phyloP scores from a whole-genome alignment of 208 protist genomes.

The Trypanosoma boissoni region DNA sequence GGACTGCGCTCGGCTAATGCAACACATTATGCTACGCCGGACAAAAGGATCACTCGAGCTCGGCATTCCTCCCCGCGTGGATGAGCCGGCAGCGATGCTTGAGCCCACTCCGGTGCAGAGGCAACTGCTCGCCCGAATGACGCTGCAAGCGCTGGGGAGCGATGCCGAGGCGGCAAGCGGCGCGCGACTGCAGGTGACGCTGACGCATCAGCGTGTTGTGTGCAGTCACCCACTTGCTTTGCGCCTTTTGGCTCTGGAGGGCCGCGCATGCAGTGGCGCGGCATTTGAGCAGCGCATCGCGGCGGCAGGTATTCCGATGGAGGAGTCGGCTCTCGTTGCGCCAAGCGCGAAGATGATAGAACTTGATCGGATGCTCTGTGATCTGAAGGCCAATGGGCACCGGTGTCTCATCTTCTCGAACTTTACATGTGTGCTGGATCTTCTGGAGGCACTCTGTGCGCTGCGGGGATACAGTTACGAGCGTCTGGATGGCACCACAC shows the following conservation, averaged over 20 bases:
- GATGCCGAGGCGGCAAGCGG: slow-evolving; percentile 9
- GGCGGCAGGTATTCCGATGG: slow-evolving; percentile 53
- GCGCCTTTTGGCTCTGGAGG: slow-evolving; percentile 56
- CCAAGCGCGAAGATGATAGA: slow-evolving; percentile 93
- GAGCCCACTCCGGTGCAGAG: slow-evolving; percentile 72
- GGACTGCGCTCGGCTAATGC: slow-evolving; percentile 64
- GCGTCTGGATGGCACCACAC: slow-evolving; percentile 76
- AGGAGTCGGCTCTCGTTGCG: slow-evolving; percentile 57
- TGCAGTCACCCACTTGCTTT: slow-evolving; percentile 85
- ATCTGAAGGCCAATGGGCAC: slow-evolving; percentile 75
- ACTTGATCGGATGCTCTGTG: slow-evolving; percentile 90
- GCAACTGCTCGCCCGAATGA: slow-evolving; percentile 65
- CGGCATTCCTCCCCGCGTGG: slow-evolving; percentile 95
- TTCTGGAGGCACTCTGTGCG: slow-evolving; percentile 78
- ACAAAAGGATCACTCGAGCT: slow-evolving; percentile 97
- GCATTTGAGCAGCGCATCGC: slow-evolving; percentile 41
- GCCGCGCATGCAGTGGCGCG: slow-evolving; percentile 15
- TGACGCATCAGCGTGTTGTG: slow-evolving; percentile 77
- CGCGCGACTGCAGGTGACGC: slow-evolving; percentile 39
- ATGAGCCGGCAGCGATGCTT: slow-evolving; percentile 68
- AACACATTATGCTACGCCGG: slow-evolving; percentile 94
- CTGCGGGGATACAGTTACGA: slow-evolving; percentile 78
- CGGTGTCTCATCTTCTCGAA: slow-evolving; percentile 91
- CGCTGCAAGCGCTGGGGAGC: slow-evolving; percentile 53
- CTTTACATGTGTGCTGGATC: slow-evolving; percentile 84